These are phyloP conservation scores for Penicillium sp. DNA, from an alignment of 2,329 filamentous ascomycete genomes.

Conservation along the genomic window DNA sequence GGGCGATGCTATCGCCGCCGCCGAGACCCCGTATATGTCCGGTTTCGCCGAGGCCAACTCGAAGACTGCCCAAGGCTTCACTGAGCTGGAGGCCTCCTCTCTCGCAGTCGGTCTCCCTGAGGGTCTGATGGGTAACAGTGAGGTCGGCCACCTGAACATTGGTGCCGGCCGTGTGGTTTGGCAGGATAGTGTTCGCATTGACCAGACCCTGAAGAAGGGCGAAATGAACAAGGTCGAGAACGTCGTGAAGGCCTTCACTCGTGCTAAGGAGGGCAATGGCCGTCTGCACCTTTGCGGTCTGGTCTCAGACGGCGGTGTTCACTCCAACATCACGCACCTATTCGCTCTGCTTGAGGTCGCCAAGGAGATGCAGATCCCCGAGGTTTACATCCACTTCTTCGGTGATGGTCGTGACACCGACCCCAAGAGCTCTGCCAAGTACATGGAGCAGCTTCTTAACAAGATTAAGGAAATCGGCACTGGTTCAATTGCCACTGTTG, in stretches of 20 bases:
- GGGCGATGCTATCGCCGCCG: constrained; percentile 93
- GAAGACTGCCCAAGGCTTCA: constrained; percentile 80
- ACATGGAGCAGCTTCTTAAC: constrained; percentile 84
- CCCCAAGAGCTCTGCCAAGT: constrained; percentile 86
- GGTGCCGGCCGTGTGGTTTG: constrained; percentile 96
- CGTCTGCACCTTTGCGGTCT: constrained; percentile 90
- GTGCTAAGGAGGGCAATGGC: constrained; percentile 85
- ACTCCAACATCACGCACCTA: constrained; percentile 93
- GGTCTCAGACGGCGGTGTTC: constrained; percentile 93
- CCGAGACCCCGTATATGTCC: constrained; percentile 94
- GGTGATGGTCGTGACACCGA: constrained; percentile 97
- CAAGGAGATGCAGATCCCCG: constrained; percentile 81
- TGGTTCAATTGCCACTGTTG: constrained; percentile 88
- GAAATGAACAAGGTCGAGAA: constrained; percentile 76
- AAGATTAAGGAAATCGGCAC: constrained; percentile 81
- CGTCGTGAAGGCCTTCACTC: constrained; percentile 76
- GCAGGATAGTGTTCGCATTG: constrained; percentile 98
- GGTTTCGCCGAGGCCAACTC: constrained; percentile 69
- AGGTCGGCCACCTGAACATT: constrained; percentile 98
- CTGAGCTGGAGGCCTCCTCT: constrained; percentile 92
- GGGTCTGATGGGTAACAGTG: constrained; percentile 97
- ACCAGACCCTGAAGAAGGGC: constrained; percentile 84
- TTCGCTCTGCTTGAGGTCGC: constrained; percentile 85
- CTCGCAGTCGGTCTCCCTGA: constrained; percentile 94
- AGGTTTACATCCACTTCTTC: constrained; percentile 99